A percentile compares a stretch with the other conserved stretches of the same genome.
Evolutionary conservation across 2,329 filamentous ascomycete genomes (phyloP).

Genomic region (Colletotrichum gigasporum): DNA sequence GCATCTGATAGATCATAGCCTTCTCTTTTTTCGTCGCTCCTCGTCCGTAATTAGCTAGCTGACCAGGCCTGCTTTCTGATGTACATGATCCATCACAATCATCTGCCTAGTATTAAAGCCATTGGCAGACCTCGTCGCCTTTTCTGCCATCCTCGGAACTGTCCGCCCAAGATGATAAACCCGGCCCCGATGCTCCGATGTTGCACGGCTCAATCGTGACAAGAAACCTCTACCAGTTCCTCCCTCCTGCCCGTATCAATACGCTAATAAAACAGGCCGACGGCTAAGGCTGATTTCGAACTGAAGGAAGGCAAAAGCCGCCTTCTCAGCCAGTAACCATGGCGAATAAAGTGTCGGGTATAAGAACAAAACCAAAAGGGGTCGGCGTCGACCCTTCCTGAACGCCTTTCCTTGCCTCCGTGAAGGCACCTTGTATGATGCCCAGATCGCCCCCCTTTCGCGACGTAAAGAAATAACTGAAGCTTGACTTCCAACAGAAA

Average conservation of each 20-base stretch:
- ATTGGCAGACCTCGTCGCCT: slow-evolving; percentile 16
- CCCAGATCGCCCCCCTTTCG: not conserved
- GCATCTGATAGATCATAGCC: slow-evolving; percentile 22
- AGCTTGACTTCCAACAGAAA: slow-evolving; percentile 27
- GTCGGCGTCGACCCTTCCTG: slow-evolving; percentile 12
- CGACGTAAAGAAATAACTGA: not conserved
- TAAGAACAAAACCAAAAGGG: slow-evolving; percentile 38
- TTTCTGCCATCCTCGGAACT: not conserved
- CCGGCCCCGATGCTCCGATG: not conserved
- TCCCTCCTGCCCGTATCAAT: slow-evolving; percentile 7
- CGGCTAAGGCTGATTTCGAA: not conserved
- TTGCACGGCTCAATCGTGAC: not conserved
- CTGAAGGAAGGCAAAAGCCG: not conserved
- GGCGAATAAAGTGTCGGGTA: slow-evolving; percentile 49
- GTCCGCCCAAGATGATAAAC: not conserved
- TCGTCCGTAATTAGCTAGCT: slow-evolving; percentile 30
- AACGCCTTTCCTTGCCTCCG: slow-evolving; percentile 27
- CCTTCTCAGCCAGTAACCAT: slow-evolving; percentile 26
- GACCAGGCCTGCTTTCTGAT: slow-evolving; percentile 30
- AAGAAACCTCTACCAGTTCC: not conserved
- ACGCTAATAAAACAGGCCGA: slow-evolving; percentile 31
- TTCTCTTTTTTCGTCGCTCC: slow-evolving; percentile 19
- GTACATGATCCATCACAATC: slow-evolving; percentile 27
- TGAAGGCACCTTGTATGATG: slow-evolving; percentile 1
- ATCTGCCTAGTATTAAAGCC: slow-evolving; percentile 27